These are phyloP conservation scores for Fusarium armeniacum DNA, from an alignment of 2,329 filamentous ascomycete genomes.

Conservation along the genomic window DNA sequence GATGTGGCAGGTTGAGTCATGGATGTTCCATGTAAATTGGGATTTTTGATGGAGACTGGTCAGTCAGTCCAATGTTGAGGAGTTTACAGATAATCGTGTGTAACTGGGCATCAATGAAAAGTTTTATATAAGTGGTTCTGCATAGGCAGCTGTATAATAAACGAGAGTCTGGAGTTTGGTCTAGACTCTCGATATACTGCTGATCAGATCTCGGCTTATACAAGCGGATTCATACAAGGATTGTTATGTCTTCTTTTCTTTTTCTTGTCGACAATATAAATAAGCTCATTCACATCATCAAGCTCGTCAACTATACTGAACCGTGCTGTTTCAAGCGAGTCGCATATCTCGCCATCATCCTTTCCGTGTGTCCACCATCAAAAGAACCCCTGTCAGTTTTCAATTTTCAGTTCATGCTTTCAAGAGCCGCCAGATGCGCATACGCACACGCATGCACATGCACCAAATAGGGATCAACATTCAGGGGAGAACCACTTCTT, in stretches of 20 bases:
- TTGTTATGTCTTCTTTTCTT: constrained; percentile 5
- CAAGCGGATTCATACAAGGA: constrained; percentile 18
- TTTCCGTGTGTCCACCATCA: background rate
- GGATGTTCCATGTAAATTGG: constrained; percentile 27
- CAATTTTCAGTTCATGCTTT: constrained; percentile 7
- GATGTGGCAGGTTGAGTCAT: constrained; percentile 19
- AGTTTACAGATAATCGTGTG: background rate
- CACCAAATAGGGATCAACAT: constrained; percentile 2
- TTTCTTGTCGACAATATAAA: constrained; percentile 9
- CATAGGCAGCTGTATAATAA: background rate
- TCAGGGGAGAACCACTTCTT: constrained; percentile 15
- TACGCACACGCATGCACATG: constrained; percentile 5
- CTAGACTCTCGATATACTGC: background rate
- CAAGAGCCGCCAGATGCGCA: constrained; percentile 31
- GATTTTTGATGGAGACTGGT: constrained; percentile 1
- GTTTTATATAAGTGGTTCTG: constrained; percentile 21
- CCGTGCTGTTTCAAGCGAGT: constrained; percentile 33
- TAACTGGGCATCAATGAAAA: constrained; percentile 23
- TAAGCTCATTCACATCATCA: constrained; percentile 17
- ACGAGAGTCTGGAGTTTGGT: constrained; percentile 1
- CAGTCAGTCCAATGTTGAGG: constrained; percentile 2
- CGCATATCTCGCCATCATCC: constrained; percentile 22
- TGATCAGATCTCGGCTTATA: constrained; percentile 5
- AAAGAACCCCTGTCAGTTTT: constrained; percentile 16
- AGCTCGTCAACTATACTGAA: constrained; percentile 32